Evolutionary conservation across 345 rosid genomes (phyloP).

Genomic region (Syzygium jambos): DNA sequence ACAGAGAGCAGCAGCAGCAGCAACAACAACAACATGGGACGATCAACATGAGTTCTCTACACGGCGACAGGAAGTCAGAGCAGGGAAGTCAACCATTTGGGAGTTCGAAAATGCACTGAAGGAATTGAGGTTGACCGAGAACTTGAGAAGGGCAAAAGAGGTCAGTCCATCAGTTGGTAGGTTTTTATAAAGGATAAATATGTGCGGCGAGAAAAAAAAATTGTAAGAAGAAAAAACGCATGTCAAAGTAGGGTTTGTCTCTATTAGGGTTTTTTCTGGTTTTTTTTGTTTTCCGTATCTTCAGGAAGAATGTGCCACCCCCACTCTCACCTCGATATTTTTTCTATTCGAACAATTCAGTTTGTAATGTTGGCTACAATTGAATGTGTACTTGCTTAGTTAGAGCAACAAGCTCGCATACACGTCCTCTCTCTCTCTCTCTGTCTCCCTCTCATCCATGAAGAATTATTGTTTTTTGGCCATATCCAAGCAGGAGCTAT

Average conservation of each 20-base stretch:
- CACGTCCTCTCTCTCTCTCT: background rate
- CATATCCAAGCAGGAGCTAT: background rate
- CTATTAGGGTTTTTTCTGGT: background rate
- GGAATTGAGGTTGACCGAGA: background rate
- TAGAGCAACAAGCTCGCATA: background rate
- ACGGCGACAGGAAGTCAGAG: slow-evolving; percentile 6
- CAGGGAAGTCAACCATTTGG: slow-evolving; percentile 15
- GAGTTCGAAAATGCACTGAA: background rate
- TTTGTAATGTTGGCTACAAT: background rate
- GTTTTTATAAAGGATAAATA: background rate
- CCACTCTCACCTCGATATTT: background rate
- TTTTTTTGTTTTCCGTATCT: background rate
- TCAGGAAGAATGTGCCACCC: background rate
- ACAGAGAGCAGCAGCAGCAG: slow-evolving; percentile 6
- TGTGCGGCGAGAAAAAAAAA: background rate
- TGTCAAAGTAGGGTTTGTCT: background rate
- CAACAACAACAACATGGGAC: slow-evolving; percentile 10
- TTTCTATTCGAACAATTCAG: background rate
- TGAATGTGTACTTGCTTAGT: background rate
- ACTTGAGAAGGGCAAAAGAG: background rate
- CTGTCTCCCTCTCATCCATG: background rate
- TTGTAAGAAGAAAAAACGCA: background rate
- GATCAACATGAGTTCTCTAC: background rate
- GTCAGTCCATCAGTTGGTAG: background rate
- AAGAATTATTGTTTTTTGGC: background rate